A percentile compares a stretch with the other conserved stretches of the same genome.
These are phyloP conservation scores for Primulina tabacum DNA, from an alignment of 257 asterid genomes.

Conservation along the genomic window DNA sequence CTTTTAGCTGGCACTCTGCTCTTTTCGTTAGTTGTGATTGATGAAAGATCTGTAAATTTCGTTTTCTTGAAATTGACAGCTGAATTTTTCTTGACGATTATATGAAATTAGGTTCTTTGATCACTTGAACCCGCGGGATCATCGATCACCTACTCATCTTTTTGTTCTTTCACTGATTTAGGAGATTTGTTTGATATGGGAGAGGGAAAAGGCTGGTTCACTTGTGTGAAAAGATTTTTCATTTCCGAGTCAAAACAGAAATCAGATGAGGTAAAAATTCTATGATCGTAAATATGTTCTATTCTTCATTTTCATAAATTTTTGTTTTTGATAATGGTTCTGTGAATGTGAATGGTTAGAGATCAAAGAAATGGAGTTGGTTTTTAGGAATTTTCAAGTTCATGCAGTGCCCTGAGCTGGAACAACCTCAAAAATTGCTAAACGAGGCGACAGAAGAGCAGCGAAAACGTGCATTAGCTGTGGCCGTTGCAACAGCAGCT, in stretches of 20 bases:
- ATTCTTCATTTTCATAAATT: slow-evolving; percentile 3
- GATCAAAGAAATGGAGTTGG: slow-evolving; percentile 59
- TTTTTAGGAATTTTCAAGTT: slow-evolving; percentile 44
- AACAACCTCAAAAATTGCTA: slow-evolving; percentile 45
- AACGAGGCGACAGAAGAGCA: slow-evolving; percentile 66
- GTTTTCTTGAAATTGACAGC: slow-evolving; percentile 6
- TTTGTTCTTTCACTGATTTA: not conserved
- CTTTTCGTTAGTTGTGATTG: no score
- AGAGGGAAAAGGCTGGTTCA: slow-evolving; percentile 68
- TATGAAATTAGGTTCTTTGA: not conserved
- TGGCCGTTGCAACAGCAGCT: slow-evolving; percentile 76
- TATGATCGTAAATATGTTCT: not conserved
- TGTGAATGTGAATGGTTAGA: slow-evolving; percentile 32
- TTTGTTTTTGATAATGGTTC: not conserved
- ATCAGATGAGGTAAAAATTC: slow-evolving; percentile 44
- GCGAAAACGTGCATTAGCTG: slow-evolving; percentile 63
- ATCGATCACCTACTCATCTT: not conserved
- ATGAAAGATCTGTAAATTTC: slow-evolving; percentile 10
- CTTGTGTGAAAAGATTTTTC: slow-evolving; percentile 65
- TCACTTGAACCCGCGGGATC: not conserved
- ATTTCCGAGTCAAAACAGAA: slow-evolving; percentile 52
- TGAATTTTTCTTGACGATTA: not conserved
- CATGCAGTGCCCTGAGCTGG: slow-evolving; percentile 51
- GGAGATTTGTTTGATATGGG: slow-evolving; percentile 43
- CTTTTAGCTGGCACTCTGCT: not conserved